These are phyloP conservation scores for Aspergillus sp. DNA, from an alignment of 2,329 filamentous ascomycete genomes.

Conservation along the genomic window DNA sequence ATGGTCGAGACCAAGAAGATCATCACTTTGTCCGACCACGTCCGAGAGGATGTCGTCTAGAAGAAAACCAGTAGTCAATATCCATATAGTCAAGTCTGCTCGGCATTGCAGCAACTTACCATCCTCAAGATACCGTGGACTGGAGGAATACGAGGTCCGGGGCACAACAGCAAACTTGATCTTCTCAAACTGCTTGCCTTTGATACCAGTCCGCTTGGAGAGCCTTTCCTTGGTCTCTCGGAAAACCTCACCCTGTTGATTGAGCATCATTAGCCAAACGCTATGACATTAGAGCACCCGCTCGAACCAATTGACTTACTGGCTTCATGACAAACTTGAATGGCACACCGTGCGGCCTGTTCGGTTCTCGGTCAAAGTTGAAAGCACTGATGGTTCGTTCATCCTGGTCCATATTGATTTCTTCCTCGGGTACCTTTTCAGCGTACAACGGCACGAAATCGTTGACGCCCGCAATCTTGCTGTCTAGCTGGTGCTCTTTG, in stretches of 20 bases:
- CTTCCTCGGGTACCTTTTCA: slow-evolving; percentile 68
- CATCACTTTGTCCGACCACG: slow-evolving; percentile 67
- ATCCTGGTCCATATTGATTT: slow-evolving; percentile 52
- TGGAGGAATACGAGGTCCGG: slow-evolving; percentile 62
- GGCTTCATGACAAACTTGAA: slow-evolving; percentile 83
- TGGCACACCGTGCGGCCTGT: slow-evolving; percentile 74
- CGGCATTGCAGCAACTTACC: slow-evolving; percentile 49
- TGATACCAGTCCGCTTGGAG: slow-evolving; percentile 84
- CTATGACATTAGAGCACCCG: not conserved
- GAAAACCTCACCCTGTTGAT: slow-evolving; percentile 66
- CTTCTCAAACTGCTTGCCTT: slow-evolving; percentile 97
- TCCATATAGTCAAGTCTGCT: not conserved
- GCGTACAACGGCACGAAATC: slow-evolving; percentile 79
- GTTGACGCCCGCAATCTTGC: slow-evolving; percentile 70
- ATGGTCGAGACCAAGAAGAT: slow-evolving; percentile 62
- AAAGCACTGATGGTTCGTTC: slow-evolving; percentile 69
- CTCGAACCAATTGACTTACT: slow-evolving; percentile 44
- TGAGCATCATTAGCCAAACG: slow-evolving; percentile 8
- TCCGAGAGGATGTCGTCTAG: slow-evolving; percentile 41
- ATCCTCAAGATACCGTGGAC: slow-evolving; percentile 75
- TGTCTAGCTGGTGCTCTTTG: slow-evolving; percentile 63
- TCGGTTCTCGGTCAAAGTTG: slow-evolving; percentile 87
- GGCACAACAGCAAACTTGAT: slow-evolving; percentile 86
- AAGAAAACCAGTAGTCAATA: slow-evolving; percentile 3
- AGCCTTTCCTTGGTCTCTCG: slow-evolving; percentile 89